Percentiles rank a stretch among this genome's conserved stretches.
phyloP scores from a whole-genome alignment of 2,329 filamentous ascomycete genomes.

The Verticillium dahliae region DNA sequence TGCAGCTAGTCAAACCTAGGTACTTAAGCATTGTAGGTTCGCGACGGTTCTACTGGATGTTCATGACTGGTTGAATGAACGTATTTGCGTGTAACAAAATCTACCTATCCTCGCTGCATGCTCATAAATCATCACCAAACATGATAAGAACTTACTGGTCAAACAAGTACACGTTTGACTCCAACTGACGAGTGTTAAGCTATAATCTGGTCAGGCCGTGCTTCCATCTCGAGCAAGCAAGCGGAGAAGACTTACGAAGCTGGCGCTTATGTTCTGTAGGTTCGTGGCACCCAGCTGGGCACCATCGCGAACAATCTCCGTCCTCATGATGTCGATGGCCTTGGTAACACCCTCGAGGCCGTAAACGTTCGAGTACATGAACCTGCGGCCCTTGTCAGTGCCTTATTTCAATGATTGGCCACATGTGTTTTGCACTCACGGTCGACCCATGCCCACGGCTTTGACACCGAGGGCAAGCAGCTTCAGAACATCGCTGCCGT shows the following conservation, averaged over 20 bases:
- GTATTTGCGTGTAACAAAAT: too few relatives aligned
- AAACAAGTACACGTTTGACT: constrained; percentile 7
- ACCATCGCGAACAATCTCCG: constrained; percentile 32
- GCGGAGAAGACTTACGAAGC: constrained; percentile 6
- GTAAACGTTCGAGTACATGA: constrained; percentile 45
- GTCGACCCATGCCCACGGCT: constrained; percentile 34
- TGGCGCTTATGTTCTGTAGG: constrained; percentile 15
- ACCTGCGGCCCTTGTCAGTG: constrained; percentile 8
- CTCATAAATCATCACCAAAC: too few relatives aligned
- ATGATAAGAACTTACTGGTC: neutral
- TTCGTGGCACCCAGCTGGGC: constrained; percentile 24
- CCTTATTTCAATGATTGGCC: neutral
- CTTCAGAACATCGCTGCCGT: constrained; percentile 32
- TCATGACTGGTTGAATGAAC: too few relatives aligned
- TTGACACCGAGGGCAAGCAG: constrained; percentile 30
- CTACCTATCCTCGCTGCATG: too few relatives aligned
- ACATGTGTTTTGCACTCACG: constrained; percentile 5
- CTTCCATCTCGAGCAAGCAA: neutral
- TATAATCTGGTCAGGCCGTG: neutral
- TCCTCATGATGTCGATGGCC: constrained; percentile 39
- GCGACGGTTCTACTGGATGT: too few relatives aligned
- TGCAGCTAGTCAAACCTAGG: too few relatives aligned
- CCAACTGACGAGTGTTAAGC: constrained; percentile 8
- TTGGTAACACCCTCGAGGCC: constrained; percentile 38
- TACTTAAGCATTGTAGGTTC: too few relatives aligned